A percentile compares a stretch with the other conserved stretches of the same genome.
Evolutionary conservation across 495 filamentous ascomycete species (phyloP).

Genomic region (Durotheca rogersii): DNA sequence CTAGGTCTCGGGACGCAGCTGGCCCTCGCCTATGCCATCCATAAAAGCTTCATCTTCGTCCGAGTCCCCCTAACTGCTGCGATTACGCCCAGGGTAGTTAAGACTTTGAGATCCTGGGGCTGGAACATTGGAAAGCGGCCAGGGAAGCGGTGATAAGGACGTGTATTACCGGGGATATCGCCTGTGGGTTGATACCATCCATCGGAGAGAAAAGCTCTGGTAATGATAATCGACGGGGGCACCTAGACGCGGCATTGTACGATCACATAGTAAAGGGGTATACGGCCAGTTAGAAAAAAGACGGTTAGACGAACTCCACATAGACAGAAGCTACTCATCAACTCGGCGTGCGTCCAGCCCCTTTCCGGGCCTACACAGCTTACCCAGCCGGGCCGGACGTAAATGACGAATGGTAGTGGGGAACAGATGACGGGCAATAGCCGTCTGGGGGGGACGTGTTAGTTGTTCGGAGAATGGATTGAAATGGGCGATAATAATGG

Average conservation of each 20-base stretch:
- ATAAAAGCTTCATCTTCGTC: constrained; percentile 97
- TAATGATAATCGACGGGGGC: neutral
- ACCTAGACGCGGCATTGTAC: constrained; percentile 10
- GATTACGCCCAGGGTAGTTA: constrained; percentile 88
- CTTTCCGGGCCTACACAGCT: too few species aligned
- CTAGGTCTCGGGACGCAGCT: constrained; percentile 71
- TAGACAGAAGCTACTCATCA: constrained; percentile 20
- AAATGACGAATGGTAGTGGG: too few species aligned
- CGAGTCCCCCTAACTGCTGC: constrained; percentile 87
- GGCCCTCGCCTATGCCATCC: constrained; percentile 91
- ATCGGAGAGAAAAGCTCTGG: neutral
- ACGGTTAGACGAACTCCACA: constrained; percentile 31
- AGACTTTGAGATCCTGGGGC: constrained; percentile 80
- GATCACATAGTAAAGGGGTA: constrained; percentile 9
- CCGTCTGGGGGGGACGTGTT: too few species aligned
- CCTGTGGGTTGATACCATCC: too few species aligned
- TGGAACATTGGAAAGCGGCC: constrained; percentile 58
- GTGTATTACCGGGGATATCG: too few species aligned
- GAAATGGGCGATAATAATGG: too few species aligned
- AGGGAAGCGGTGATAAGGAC: constrained; percentile 26
- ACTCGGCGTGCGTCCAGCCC: too few species aligned
- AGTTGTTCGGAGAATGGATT: too few species aligned
- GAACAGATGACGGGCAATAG: too few species aligned
- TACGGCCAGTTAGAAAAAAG: constrained; percentile 14
- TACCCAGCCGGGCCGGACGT: too few species aligned